A percentile compares a stretch with the other conserved stretches of the same genome.
These are phyloP conservation scores for Lizonia empirigonia DNA, from an alignment of 2,329 filamentous ascomycete species.

Conservation along the genomic window DNA sequence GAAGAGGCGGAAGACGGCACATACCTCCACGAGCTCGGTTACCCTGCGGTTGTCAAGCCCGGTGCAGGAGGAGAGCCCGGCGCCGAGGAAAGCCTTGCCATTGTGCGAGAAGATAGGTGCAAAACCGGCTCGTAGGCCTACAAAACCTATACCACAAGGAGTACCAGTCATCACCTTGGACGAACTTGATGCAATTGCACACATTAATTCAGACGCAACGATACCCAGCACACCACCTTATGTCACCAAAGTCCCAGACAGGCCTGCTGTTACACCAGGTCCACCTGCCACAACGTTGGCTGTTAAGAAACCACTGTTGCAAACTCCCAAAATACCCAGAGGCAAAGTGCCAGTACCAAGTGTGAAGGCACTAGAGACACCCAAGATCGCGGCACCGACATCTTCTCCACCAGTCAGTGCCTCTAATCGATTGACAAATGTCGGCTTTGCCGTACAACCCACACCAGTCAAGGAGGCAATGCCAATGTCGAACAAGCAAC, in stretches of 20 bases:
- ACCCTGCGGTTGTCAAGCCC: constrained; percentile 23
- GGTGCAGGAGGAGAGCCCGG: constrained; percentile 12
- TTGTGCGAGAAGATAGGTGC: constrained; percentile 35
- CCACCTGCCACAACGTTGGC: constrained; percentile 4
- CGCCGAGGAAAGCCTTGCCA: constrained; percentile 24
- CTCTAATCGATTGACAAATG: constrained; percentile 45
- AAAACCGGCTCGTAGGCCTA: constrained; percentile 22
- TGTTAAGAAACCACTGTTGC: constrained; percentile 2
- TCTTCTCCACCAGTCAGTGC: constrained; percentile 48
- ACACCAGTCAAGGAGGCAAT: constrained; percentile 1
- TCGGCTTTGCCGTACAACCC: constrained; percentile 36
- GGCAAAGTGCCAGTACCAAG: constrained; percentile 35
- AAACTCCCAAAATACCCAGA: constrained; percentile 31
- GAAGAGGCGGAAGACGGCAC: constrained; percentile 48
- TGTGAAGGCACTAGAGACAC: constrained; percentile 29
- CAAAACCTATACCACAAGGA: constrained; percentile 26
- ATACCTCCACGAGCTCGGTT: constrained; percentile 11
- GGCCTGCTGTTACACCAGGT: background rate
- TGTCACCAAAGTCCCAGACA: background rate
- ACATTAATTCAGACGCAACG: constrained; percentile 31
- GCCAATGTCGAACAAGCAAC: background rate
- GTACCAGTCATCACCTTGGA: constrained; percentile 45
- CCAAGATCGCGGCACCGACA: constrained; percentile 29
- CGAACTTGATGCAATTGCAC: constrained; percentile 33
- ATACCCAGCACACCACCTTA: constrained; percentile 30